Conservation (phyloP, 345 rosid genomes). For the Eucalyptus curtisii region DNA sequence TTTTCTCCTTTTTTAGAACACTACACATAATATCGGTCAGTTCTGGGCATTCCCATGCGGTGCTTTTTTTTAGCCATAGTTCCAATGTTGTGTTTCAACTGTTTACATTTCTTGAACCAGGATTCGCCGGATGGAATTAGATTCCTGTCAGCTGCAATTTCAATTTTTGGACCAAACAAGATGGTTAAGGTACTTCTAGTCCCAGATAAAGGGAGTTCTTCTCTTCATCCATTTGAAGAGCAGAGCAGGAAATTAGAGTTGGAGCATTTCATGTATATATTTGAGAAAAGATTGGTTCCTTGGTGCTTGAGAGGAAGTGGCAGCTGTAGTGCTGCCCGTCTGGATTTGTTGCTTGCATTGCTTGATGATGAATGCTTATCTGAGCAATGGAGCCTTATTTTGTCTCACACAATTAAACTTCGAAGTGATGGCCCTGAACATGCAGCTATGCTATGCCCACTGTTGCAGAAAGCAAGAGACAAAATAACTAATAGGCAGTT, state of each 20-base stretch:
- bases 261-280: conserved; percentile 36
- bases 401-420: conserved; percentile 39
- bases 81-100: background rate
- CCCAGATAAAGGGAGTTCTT: conserved; percentile 5
- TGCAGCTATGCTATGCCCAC: conserved; percentile 36
- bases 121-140: conserved; percentile 55
- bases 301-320: conserved; percentile 61
- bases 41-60: background rate
- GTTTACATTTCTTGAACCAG: conserved; percentile 24
- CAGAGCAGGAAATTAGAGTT: conserved; percentile 21
- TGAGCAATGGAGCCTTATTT: conserved; percentile 61
- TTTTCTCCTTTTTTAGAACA: background rate
- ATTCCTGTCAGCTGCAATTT: conserved; percentile 57
- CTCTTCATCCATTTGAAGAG: conserved; percentile 7
- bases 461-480: conserved; percentile 60
- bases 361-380: conserved; percentile 67
- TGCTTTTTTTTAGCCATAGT: background rate
- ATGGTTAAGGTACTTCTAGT: conserved; percentile 27
- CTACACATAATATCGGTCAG: background rate
- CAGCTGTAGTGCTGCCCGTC: conserved; percentile 34
- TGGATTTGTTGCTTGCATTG: conserved; percentile 67
- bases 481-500: conserved; percentile 32
- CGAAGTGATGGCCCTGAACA: conserved; percentile 17
- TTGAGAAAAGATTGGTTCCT: conserved; percentile 65
- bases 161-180: conserved; percentile 72